A percentile compares a stretch with the other conserved stretches of the same genome.
phyloP scores from a whole-genome alignment of 2,329 filamentous ascomycete species.

The Geosmithia putterillii region DNA sequence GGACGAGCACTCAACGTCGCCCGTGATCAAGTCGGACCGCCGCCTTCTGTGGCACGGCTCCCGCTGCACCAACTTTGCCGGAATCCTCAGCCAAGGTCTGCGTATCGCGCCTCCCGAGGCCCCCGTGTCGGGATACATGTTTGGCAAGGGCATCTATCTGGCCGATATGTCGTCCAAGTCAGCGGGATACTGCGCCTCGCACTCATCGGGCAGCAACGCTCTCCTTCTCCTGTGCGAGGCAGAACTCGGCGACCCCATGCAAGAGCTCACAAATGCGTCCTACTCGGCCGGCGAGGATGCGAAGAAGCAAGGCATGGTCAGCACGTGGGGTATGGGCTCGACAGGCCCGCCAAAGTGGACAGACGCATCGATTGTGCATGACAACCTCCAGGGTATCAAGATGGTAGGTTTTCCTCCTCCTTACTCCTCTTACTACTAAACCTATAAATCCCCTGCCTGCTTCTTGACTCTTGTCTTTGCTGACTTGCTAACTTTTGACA shows the following conservation, averaged over 20 bases:
- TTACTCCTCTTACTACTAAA: not conserved
- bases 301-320: conserved; percentile 43
- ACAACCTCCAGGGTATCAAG: conserved; percentile 50
- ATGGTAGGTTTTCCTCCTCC: conserved; percentile 42
- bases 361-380: conserved; percentile 56
- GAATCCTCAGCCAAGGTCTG: conserved; percentile 76
- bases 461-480: too few species aligned
- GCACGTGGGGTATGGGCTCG: conserved; percentile 59
- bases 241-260: conserved; percentile 60
- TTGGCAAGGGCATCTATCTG: conserved; percentile 81
- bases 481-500: conserved; percentile 2
- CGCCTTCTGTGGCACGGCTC: conserved; percentile 83
- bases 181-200: conserved; percentile 59
- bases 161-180: conserved; percentile 79
- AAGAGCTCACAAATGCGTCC: conserved; percentile 43
- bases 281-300: conserved; percentile 55
- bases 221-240: conserved; percentile 76
- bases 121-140: conserved; percentile 73
- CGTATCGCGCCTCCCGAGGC: conserved; percentile 83
- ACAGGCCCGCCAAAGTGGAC: conserved; percentile 61
- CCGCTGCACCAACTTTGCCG: conserved; percentile 71
- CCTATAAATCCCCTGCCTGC: not conserved
- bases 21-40: conserved; percentile 44
- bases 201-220: conserved; percentile 53
- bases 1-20: too few species aligned